Evolutionary conservation across 164 flowering plant genomes (phyloP), one percentile per base, ranked within the genome.

Genomic region (Berberis thunbergii): DNA sequence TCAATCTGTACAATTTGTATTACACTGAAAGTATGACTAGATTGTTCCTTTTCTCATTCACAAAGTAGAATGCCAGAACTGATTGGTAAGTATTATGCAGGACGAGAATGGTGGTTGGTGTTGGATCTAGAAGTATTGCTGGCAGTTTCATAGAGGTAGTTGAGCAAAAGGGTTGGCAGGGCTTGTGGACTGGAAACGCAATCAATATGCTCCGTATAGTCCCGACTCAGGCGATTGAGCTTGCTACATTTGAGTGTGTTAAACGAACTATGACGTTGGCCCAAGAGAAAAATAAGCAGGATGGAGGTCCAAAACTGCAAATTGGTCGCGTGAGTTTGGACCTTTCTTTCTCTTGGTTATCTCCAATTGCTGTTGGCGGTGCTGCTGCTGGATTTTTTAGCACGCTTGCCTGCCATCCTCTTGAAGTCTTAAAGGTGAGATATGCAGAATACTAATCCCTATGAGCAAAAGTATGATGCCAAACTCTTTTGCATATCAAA

Each of bases 201-300:
- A 77, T 94, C 61, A 94, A 91, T 74, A 87, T 91, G 96, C 72
- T 94, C 38, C 89, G 99, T 2, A 91, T 91, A 74, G 70, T 91
- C 64, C 99, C 99, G 41, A 91, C 97, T 1, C 99, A 91, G 70
- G 99, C 99, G 48, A 91, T 94, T 67, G 99, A 94, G 77, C 81
- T 91, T 60, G 93, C 78, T 65, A 91, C 97, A 42, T 94, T 89
- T 75, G 97, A 94, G 77, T 86, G 77, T 69, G 99, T 94, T 54
- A 94, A 91, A 70, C 84, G 99, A 54, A 59, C 90, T 59, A 78
- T 91, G 84, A 77, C 86, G 57, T 74, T 81, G 12, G 80, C 84
- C 4, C 92, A 91, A 76, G 96, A 87, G 73, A 85, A 83, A 65
- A 78, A 84, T 81, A 82, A 71, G 2, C 65, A 79, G 55, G 49